phyloP scores from a whole-genome alignment of 805 yeast genomes.

The Suhomyces xylopsoci region DNA sequence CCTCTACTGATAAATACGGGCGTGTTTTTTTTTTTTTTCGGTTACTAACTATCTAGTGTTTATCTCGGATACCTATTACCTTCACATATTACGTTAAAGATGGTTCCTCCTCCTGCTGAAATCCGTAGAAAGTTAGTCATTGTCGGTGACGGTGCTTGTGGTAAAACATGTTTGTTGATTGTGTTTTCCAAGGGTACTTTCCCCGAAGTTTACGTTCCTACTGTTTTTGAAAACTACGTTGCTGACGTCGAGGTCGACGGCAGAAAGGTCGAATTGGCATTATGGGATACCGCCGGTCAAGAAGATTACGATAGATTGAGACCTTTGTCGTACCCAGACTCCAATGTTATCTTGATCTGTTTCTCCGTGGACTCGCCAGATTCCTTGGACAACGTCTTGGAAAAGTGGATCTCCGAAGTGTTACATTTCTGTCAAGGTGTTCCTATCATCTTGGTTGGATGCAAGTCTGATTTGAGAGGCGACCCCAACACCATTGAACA shows the following conservation, averaged over 20 bases:
- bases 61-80: conserved; percentile 1
- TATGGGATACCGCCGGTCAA: conserved; percentile 74
- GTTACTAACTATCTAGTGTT: background rate
- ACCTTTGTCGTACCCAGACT: conserved; percentile 41
- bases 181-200: conserved; percentile 30
- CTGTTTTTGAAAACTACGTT: conserved; percentile 93
- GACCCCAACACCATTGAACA: conserved; percentile 26
- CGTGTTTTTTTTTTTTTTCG: background rate
- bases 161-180: conserved; percentile 30
- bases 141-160: conserved; percentile 33
- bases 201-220: conserved; percentile 31
- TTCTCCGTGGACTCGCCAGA: conserved; percentile 33
- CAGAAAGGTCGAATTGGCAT: conserved; percentile 49
- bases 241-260: conserved; percentile 78
- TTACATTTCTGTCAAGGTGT: conserved; percentile 36
- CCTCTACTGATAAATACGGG: background rate
- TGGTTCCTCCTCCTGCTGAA: conserved; percentile 48
- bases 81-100: conserved; percentile 10
- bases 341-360: conserved; percentile 36
- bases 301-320: conserved; percentile 71
- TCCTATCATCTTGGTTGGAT: conserved; percentile 34
- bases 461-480: conserved; percentile 34
- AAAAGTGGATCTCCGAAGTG: conserved; percentile 44
- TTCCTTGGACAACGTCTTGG: conserved; percentile 32
- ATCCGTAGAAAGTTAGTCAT: conserved; percentile 31